These are phyloP conservation scores for Aphanomyces invadans DNA, from an alignment of 352 stramenopile genomes.

Conservation along the genomic window DNA sequence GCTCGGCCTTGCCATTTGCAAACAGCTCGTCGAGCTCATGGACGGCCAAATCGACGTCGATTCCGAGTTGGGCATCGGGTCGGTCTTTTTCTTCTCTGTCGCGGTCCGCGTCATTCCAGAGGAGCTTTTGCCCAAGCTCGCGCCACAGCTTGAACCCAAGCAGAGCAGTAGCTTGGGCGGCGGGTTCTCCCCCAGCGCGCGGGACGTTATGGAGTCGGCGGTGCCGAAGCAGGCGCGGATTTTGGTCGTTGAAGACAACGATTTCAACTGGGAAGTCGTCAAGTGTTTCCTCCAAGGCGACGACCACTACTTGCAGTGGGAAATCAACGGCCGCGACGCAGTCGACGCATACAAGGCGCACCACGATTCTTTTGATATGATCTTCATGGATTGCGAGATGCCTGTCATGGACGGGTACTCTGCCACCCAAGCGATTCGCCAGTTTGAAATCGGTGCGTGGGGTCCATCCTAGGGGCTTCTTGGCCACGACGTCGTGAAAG, in stretches of 20 bases:
- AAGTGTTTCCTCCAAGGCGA: constrained; percentile 77
- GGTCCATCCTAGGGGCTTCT: no score
- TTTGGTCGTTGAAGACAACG: constrained; percentile 78
- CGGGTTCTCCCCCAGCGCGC: constrained; percentile 25
- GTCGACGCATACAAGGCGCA: constrained; percentile 53
- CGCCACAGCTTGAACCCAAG: background rate
- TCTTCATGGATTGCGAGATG: constrained; percentile 83
- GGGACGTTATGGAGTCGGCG: constrained; percentile 29
- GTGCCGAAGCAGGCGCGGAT: constrained; percentile 51
- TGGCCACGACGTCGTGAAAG: no score
- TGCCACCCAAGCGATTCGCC: constrained; percentile 48
- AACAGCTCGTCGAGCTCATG: constrained; percentile 84
- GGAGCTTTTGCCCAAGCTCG: constrained; percentile 34
- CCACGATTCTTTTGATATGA: constrained; percentile 44
- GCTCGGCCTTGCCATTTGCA: constrained; percentile 80
- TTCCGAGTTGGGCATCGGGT: constrained; percentile 64
- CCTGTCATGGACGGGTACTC: constrained; percentile 73
- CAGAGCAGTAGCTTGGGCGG: constrained; percentile 36
- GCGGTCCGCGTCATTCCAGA: constrained; percentile 53
- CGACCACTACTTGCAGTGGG: constrained; percentile 60
- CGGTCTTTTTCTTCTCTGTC: constrained; percentile 81
- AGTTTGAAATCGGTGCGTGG: constrained; percentile 37
- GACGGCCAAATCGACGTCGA: constrained; percentile 81
- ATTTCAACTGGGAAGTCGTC: constrained; percentile 88
- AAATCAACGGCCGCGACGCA: constrained; percentile 57